These are phyloP conservation scores for Lasiosphaeria hispida DNA, from an alignment of 495 filamentous ascomycete species.

Conservation along the genomic window DNA sequence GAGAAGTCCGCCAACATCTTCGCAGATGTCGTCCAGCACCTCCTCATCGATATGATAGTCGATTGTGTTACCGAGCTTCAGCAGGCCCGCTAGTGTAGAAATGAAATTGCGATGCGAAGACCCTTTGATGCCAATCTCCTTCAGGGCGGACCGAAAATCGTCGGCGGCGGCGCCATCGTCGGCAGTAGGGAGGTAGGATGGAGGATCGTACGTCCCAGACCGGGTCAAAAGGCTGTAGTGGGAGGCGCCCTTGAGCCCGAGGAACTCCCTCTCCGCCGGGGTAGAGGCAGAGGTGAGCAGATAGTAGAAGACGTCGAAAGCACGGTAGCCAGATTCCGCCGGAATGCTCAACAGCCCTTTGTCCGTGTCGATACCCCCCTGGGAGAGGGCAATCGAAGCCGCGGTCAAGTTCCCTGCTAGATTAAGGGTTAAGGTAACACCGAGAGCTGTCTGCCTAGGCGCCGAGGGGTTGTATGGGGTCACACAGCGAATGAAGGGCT, in stretches of 20 bases:
- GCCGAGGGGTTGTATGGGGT: slow-evolving; percentile 86
- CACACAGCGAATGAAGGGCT: slow-evolving; percentile 81
- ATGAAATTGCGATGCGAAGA: slow-evolving; percentile 74
- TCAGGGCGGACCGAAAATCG: slow-evolving; percentile 80
- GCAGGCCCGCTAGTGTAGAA: slow-evolving; percentile 76
- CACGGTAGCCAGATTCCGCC: slow-evolving; percentile 74
- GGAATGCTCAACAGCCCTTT: slow-evolving; percentile 82
- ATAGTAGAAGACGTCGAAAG: slow-evolving; percentile 99
- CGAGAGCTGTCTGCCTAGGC: slow-evolving; percentile 76
- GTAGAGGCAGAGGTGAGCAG: slow-evolving; percentile 86
- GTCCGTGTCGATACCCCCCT: slow-evolving; percentile 81
- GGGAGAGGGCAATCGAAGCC: slow-evolving; percentile 74
- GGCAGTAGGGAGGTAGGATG: slow-evolving; percentile 85
- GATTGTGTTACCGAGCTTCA: slow-evolving; percentile 88
- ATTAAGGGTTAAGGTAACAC: slow-evolving; percentile 75
- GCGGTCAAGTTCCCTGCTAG: slow-evolving; percentile 75
- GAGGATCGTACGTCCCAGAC: slow-evolving; percentile 83
- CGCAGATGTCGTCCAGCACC: slow-evolving; percentile 78
- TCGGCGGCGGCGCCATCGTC: slow-evolving; percentile 93
- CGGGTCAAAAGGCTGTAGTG: slow-evolving; percentile 74
- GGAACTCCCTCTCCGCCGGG: slow-evolving; percentile 83
- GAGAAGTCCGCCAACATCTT: slow-evolving; percentile 82
- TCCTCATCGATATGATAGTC: slow-evolving; percentile 85
- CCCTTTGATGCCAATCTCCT: slow-evolving; percentile 90
- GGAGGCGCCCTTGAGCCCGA: slow-evolving; percentile 78